phyloP scores from a whole-genome alignment of 2,329 filamentous ascomycete genomes.

The Cryphonectria nitschkei region DNA sequence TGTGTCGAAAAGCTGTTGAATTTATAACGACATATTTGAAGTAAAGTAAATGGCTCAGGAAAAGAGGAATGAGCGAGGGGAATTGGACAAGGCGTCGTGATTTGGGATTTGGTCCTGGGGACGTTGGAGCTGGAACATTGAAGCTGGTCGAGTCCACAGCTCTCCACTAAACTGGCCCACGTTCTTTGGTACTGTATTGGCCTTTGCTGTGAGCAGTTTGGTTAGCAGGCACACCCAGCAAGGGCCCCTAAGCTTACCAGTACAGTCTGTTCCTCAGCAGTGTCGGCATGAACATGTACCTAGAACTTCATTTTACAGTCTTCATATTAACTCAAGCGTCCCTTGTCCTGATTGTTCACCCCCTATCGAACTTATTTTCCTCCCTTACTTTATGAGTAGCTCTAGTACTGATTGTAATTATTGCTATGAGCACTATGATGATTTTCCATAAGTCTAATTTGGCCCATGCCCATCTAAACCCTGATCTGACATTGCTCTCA shows the following conservation, averaged over 20 bases:
- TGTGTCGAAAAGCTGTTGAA: not conserved
- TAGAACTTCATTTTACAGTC: not conserved
- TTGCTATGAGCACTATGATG: no score
- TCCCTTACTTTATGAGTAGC: not conserved
- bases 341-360: not conserved
- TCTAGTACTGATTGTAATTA: not conserved
- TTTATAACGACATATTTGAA: conserved; percentile 24
- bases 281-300: not conserved
- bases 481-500: not conserved
- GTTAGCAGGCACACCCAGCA: not conserved
- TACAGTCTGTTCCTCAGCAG: not conserved
- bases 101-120: not conserved
- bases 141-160: conserved; percentile 17
- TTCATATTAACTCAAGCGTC: not conserved
- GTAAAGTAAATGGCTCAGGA: conserved; percentile 24
- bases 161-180: conserved; percentile 23
- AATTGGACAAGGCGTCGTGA: conserved; percentile 14
- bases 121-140: conserved; percentile 15
- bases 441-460: not conserved
- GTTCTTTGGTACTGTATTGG: not conserved
- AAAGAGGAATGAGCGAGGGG: conserved; percentile 10
- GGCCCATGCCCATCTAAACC: not conserved
- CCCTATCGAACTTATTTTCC: not conserved
- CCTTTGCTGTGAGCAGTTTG: not conserved
- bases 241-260: not conserved